A percentile compares a stretch with the other conserved stretches of the same genome.
phyloP scores from a whole-genome alignment of 1,284 basidiomycete species.

The Thecaphora frezii region DNA sequence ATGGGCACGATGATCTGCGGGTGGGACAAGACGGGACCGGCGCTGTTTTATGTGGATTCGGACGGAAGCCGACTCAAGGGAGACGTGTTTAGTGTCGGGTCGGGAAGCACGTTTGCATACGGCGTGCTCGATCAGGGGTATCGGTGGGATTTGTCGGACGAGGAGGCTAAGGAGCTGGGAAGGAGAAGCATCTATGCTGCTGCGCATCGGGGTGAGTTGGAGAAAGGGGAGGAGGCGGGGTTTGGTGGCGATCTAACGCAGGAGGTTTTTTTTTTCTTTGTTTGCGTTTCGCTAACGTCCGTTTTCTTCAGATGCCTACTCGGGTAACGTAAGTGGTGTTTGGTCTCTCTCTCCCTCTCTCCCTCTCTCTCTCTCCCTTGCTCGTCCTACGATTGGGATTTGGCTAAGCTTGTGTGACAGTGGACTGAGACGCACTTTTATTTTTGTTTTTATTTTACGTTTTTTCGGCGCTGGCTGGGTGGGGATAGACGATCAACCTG shows the following conservation, averaged over 20 bases:
- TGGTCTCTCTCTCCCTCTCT: background rate
- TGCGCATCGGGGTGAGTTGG: constrained; percentile 66
- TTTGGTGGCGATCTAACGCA: too few relatives aligned
- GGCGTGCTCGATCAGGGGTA: constrained; percentile 98
- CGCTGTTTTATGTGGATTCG: constrained; percentile 96
- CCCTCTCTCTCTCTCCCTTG: background rate
- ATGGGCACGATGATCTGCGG: constrained; percentile 99
- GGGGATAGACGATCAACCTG: constrained; percentile 74
- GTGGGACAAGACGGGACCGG: constrained; percentile 99
- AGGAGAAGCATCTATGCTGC: constrained; percentile 94
- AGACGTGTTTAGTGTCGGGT: constrained; percentile 95
- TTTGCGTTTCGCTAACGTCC: background rate
- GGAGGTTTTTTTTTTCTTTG: background rate
- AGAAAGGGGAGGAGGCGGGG: too few relatives aligned
- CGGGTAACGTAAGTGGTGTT: constrained; percentile 65
- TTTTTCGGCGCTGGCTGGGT: constrained; percentile 17
- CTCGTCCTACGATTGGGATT: background rate
- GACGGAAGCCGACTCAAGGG: constrained; percentile 94
- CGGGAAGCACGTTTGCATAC: constrained; percentile 96
- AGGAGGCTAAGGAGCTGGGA: constrained; percentile 92
- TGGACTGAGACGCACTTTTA: background rate
- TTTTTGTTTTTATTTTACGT: background rate
- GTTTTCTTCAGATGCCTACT: constrained; percentile 75
- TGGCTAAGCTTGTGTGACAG: too few relatives aligned
- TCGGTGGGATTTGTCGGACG: constrained; percentile 87